Base-by-base conservation (phyloP, 1,284 basidiomycete genomes). In the Marasmius tenuissimus region DNA sequence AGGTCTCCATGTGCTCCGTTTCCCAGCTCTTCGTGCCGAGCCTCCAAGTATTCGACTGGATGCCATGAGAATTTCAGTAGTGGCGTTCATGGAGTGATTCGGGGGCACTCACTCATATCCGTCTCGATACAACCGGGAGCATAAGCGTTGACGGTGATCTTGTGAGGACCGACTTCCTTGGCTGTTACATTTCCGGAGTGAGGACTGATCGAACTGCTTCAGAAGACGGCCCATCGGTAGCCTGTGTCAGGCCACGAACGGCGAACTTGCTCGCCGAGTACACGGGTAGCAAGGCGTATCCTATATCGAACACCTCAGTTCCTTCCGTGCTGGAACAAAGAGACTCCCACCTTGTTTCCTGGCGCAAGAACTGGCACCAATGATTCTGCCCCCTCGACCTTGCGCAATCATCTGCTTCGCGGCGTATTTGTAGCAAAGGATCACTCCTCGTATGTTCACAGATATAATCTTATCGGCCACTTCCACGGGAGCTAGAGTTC, bases 301-400 rank as follows among this genome's bases (percentile, higher is more conserved):
- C 38, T 34, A 16, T 35, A 9, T n/a, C 39, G 27, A 27, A 35
- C 2, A 16, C 37, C 40, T 10, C 37, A 22, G 18, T 52, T 27
- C 12, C 38, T 20, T 20, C 48, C 42, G 16, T 5, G 35, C 53
- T 11, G 16, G 11, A 35, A 34, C 20, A 20, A 39, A 22, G 22
- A 27, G n/a, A 18, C 16, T 40, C 18, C 12, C 37, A 69, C 75
- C 71, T 70, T 66, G 67, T 63, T 76, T 75, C 10, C 76, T 76
- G 0, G 67, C 65, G 1, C 73, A 58, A 33, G 75, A 77, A 22
- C 73, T 72, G 9, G 75, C 73, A 35, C 76, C 77, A 45, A 81
- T 72, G 4, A 81, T 73, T 39, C 76, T 66, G 2, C 79, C 79
- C 11, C 77, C 75, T 5, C 67, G 49, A n/a, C 67, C 71, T 59